phyloP scores from a whole-genome alignment of 2,329 filamentous ascomycete species.

The Botrytis porri region DNA sequence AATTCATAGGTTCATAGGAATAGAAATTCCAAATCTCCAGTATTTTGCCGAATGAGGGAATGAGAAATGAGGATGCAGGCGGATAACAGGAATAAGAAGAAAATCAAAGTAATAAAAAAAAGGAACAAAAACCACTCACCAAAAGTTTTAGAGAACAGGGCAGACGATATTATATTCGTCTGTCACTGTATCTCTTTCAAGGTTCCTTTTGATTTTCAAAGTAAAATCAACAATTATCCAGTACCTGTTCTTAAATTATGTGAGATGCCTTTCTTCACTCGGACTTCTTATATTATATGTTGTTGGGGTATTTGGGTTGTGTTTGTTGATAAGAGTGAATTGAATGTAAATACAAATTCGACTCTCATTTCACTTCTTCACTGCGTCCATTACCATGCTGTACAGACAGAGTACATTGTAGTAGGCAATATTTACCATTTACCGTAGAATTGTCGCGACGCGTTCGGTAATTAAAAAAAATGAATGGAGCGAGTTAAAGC shows the following conservation, averaged over 20 bases:
- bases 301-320: neutral
- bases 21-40: constrained; percentile 5
- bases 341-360: neutral
- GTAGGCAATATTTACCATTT: neutral
- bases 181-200: constrained; percentile 51
- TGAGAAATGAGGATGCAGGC: neutral
- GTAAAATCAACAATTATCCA: neutral
- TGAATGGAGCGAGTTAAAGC: neutral
- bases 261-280: neutral
- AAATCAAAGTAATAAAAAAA: neutral
- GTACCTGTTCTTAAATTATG: neutral
- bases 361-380: neutral
- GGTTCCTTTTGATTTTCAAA: neutral
- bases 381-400: neutral
- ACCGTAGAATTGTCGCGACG: constrained; percentile 22
- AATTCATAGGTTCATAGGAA: neutral
- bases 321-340: neutral
- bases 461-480: constrained; percentile 22
- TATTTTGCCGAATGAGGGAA: constrained; percentile 14
- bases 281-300: neutral
- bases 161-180: constrained; percentile 59
- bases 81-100: constrained; percentile 12
- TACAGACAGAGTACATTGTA: neutral
- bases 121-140: constrained; percentile 18
- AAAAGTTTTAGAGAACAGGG: constrained; percentile 50